These are phyloP conservation scores for Naganishia onofrii DNA, from an alignment of 768 basidiomycete genomes.

Conservation along the genomic window DNA sequence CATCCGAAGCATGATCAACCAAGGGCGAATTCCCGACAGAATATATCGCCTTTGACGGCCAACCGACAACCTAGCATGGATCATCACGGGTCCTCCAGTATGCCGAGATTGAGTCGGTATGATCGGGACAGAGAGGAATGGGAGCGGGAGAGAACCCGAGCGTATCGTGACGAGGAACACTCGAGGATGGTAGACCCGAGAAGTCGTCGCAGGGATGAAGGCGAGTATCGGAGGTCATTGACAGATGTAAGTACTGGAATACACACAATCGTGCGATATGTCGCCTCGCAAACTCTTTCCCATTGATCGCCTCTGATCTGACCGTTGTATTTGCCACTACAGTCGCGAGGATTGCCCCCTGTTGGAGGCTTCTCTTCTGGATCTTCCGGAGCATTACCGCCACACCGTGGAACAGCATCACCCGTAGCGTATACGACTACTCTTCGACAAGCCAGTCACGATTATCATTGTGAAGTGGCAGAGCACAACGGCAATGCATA, in stretches of 20 bases:
- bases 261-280: not conserved
- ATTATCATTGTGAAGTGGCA: not conserved
- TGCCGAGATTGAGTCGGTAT: not conserved
- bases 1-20: not conserved
- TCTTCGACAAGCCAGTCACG: conserved; percentile 9
- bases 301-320: not conserved
- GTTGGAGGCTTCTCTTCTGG: not conserved
- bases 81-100: not conserved
- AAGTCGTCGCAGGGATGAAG: conserved; percentile 6
- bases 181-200: not conserved
- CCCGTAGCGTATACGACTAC: conserved; percentile 5
- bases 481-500: conserved; percentile 1
- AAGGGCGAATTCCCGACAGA: not conserved
- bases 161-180: conserved; percentile 11
- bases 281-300: not conserved
- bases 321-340: not conserved
- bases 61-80: not conserved
- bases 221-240: not conserved
- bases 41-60: not conserved
- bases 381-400: not conserved
- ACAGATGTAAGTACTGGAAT: not conserved
- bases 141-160: conserved; percentile 15
- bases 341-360: conserved; percentile 2
- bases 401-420: conserved; percentile 5
- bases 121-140: conserved; percentile 19